Evolutionary conservation across 2,329 filamentous ascomycete species (phyloP).

Genomic region (Sporothrix curviconia): DNA sequence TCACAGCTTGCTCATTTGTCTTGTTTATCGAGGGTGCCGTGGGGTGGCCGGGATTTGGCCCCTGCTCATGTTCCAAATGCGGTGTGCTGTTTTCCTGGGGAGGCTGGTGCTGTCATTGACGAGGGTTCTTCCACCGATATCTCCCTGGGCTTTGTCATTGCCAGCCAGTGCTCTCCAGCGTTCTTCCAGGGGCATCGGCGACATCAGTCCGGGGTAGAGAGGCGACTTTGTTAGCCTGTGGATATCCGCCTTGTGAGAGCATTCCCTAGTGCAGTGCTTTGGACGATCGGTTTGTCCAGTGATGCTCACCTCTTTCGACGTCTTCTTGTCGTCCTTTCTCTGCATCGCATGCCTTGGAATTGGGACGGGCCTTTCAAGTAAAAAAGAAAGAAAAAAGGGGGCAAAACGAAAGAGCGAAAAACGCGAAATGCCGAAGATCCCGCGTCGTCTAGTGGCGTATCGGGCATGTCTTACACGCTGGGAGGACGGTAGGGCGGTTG

Average conservation of each 20-base stretch:
- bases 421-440: neutral
- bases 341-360: too few species aligned
- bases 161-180: too few species aligned
- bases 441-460: too few species aligned
- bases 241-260: neutral
- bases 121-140: neutral
- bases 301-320: too few species aligned
- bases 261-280: too few species aligned
- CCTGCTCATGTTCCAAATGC: neutral
- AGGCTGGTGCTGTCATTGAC: too few species aligned
- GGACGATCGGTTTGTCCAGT: too few species aligned
- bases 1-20: too few species aligned
- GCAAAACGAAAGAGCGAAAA: neutral
- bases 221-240: neutral
- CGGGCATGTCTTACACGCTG: too few species aligned
- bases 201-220: conserved; percentile 4
- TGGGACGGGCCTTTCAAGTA: too few species aligned
- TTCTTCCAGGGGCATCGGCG: conserved; percentile 1
- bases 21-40: too few species aligned
- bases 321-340: too few species aligned
- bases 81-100: conserved; percentile 3
- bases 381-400: neutral
- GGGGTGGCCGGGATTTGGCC: neutral
- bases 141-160: neutral
- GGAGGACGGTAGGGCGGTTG: neutral